Evolutionary conservation across 2,329 filamentous ascomycete genomes (phyloP), one percentile per base, ranked within the genome.

Genomic region (Biscogniauxia marginata): DNA sequence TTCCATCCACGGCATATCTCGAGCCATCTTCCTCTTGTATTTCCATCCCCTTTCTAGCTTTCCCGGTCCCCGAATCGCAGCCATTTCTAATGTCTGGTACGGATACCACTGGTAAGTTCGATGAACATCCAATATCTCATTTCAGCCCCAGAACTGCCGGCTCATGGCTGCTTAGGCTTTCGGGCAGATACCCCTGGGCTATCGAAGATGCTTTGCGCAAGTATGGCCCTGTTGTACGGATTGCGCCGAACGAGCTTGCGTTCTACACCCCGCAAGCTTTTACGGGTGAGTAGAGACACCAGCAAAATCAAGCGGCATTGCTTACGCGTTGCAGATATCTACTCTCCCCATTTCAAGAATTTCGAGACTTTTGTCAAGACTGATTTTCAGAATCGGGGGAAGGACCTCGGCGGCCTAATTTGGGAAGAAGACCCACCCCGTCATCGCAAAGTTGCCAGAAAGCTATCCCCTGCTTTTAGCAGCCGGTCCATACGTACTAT

Each of bases 391-490:
- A 49, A 50, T 16, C 25, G 39, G 11, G 53, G 44, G n/a, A 19
- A 30, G 3, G n/a, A 49, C 4, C 20, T 45, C 5, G 44, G 49
- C 20, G 54, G 54, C 1, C 18, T 67, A 4, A 55, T 60, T 4
- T 66, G 62, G 60, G 67, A 69, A 23, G 39, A 58, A 22, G 61
- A 68, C 18, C 65, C 65, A 5, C 47, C 50, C 0, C 51, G 49
- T 7, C 67, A 65, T 44, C 62, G 56, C 5, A 54, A 56, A 20
- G 59, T 67, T 2, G 55, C 64, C 2, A 52, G 60, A 30, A 58
- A 63, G 53, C 21, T 67, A 2, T 46, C 59, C 0, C 65, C 67
- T 7, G 66, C 63, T 3, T 68, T 68, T 24, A 67, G 64, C 25
- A 46, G n/a, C 1, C 47, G 57, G 4, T 52, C 60, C 3, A 56